phyloP scores from a whole-genome alignment of 495 filamentous ascomycete genomes.

The Podospora didyma region DNA sequence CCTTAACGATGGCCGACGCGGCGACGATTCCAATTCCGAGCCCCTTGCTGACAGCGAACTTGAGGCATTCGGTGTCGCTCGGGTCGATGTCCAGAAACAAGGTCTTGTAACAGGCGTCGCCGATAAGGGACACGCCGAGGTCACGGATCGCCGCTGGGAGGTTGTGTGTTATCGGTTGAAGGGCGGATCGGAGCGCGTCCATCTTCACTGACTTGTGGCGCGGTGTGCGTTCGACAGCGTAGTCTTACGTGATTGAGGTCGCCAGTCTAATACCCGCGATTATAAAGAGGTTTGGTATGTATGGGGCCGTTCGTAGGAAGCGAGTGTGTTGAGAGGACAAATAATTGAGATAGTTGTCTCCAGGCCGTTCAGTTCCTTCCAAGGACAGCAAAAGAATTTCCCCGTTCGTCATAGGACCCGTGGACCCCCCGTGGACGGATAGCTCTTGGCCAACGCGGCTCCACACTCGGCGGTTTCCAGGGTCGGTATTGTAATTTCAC shows the following conservation, averaged over 20 bases:
- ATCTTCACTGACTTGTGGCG: constrained; percentile 22
- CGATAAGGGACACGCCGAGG: constrained; percentile 73
- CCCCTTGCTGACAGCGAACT: constrained; percentile 83
- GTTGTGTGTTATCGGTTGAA: constrained; percentile 75
- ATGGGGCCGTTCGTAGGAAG: no score
- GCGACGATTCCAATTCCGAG: constrained; percentile 90
- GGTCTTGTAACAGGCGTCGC: constrained; percentile 74
- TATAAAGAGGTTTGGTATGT: no score
- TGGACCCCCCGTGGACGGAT: no score
- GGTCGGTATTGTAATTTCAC: no score
- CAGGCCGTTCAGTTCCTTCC: no score
- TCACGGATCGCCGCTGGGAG: constrained; percentile 75
- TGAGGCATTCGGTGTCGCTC: constrained; percentile 68
- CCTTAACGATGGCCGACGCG: constrained; percentile 84
- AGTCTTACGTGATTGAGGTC: background rate
- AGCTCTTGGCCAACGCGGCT: no score
- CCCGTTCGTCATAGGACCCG: no score
- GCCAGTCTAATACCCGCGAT: no score
- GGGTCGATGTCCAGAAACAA: constrained; percentile 78
- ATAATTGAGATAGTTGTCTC: no score
- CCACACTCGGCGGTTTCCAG: no score
- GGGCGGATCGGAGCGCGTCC: constrained; percentile 56
- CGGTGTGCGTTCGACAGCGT: background rate
- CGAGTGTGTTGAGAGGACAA: no score
- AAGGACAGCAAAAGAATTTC: no score